Conservation (phyloP, 2,329 filamentous ascomycete species). For the Claviceps pazoutovae region DNA sequence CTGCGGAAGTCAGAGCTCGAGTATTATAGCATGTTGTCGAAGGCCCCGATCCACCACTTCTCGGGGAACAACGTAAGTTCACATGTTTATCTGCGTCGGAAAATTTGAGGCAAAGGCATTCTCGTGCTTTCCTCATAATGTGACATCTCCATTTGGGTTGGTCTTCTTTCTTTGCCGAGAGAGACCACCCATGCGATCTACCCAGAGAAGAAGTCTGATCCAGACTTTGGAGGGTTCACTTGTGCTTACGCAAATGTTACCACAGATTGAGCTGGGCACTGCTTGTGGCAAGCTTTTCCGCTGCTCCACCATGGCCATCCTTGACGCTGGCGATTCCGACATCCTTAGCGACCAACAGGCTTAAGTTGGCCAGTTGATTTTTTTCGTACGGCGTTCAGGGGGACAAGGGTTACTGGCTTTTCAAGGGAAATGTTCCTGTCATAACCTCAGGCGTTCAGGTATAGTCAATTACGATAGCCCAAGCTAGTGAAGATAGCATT, state of each 20-base stretch:
- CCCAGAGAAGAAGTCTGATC: conserved; percentile 85
- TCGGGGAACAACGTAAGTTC: conserved; percentile 93
- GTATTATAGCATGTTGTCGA: conserved; percentile 86
- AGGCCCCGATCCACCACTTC: conserved; percentile 96
- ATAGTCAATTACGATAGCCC: too few species aligned
- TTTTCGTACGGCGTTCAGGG: conserved; percentile 30
- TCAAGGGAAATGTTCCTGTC: conserved; percentile 14
- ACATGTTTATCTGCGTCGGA: background rate
- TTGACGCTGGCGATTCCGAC: conserved; percentile 97
- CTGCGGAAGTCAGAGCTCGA: conserved; percentile 96
- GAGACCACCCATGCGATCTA: conserved; percentile 28
- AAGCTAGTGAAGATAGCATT: too few species aligned
- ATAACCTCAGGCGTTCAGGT: too few species aligned
- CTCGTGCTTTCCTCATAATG: background rate
- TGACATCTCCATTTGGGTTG: background rate
- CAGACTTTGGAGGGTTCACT: conserved; percentile 77
- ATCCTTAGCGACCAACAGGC: conserved; percentile 70
- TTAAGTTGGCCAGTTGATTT: conserved; percentile 26
- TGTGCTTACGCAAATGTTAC: conserved; percentile 39
- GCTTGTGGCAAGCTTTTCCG: conserved; percentile 98
- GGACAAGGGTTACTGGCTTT: conserved; percentile 18
- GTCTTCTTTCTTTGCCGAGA: conserved; percentile 5
- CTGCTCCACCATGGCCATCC: conserved; percentile 91
- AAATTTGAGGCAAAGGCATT: background rate
- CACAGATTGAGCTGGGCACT: conserved; percentile 92